These are phyloP conservation scores for Fusarium tricinctum DNA, from an alignment of 2,329 filamentous ascomycete genomes.

Conservation along the genomic window DNA sequence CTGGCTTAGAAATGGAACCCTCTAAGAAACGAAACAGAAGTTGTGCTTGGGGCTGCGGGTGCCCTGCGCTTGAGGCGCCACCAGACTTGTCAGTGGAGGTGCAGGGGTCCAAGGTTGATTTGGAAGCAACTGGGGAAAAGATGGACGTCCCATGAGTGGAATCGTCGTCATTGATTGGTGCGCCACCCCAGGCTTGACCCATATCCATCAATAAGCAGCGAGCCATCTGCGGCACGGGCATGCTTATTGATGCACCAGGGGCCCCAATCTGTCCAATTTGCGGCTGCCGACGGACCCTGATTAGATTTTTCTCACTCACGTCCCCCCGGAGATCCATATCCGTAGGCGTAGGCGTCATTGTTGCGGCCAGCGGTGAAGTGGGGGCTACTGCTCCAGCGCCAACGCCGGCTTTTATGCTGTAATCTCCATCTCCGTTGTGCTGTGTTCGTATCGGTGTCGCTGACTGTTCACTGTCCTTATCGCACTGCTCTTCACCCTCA, in stretches of 20 bases:
- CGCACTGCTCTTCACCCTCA: constrained; percentile 11
- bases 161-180: constrained; percentile 43
- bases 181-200: constrained; percentile 43
- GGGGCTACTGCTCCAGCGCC: constrained; percentile 21
- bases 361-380: constrained; percentile 35
- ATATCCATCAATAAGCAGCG: constrained; percentile 42
- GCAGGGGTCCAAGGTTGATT: constrained; percentile 36
- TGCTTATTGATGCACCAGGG: constrained; percentile 44
- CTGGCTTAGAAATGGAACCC: constrained; percentile 42
- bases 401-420: constrained; percentile 30
- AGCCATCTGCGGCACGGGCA: constrained; percentile 35
- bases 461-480: constrained; percentile 24
- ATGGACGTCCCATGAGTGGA: constrained; percentile 40
- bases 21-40: constrained; percentile 37
- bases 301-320: constrained; percentile 32
- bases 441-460: constrained; percentile 3
- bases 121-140: constrained; percentile 3
- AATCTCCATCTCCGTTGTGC: constrained; percentile 33
- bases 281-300: constrained; percentile 46
- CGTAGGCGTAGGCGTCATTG: constrained; percentile 38
- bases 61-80: constrained; percentile 34
- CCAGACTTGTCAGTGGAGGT: constrained; percentile 35
- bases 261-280: constrained; percentile 29
- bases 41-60: constrained; percentile 27
- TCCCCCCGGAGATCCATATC: constrained; percentile 44